Evolutionary conservation across 2,329 filamentous ascomycete genomes (phyloP), one percentile per base, ranked within the genome.

Genomic region (Cladophialophora chaetospira): DNA sequence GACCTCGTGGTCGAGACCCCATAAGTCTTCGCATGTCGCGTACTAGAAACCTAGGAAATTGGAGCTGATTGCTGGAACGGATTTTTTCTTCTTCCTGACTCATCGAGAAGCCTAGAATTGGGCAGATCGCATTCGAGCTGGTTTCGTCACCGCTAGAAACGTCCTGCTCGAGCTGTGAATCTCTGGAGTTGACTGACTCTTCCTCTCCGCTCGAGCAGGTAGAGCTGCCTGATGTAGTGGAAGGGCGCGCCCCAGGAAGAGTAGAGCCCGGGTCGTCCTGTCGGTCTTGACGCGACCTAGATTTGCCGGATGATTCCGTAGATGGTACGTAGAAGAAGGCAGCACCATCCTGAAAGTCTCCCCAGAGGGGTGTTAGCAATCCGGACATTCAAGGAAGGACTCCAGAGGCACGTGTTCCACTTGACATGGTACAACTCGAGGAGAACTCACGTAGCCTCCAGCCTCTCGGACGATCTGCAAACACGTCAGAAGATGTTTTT

Each of bases 401-500:
- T n/a, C n/a, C n/a, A n/a, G n/a, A n/a, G n/a, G n/a, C n/a, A n/a
- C n/a, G n/a, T n/a, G n/a, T n/a, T n/a, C n/a, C n/a, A n/a, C n/a
- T n/a, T n/a, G n/a, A n/a, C n/a, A n/a, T n/a, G n/a, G n/a, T n/a
- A n/a, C n/a, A n/a, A n/a, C n/a, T n/a, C n/a, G n/a, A n/a, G n/a
- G n/a, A n/a, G n/a, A n/a, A n/a, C n/a, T n/a, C n/a, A n/a, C n/a
- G 0, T 73, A 68, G 9, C 75, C 74, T 3, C 78, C 66, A 0
- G 74, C 70, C 33, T 77, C 70, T 1, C 73, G 63, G 5, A 79
- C n/a, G n/a, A n/a, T n/a, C n/a, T n/a, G n/a, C n/a, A n/a, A n/a
- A n/a, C n/a, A n/a, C n/a, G n/a, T n/a, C n/a, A n/a, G n/a, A n/a
- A n/a, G n/a, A n/a, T n/a, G n/a, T n/a, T n/a, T n/a, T n/a, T n/a